Evolutionary conservation across 164 flowering plant species (phyloP).

Genomic region (Magnolia officinalis): DNA sequence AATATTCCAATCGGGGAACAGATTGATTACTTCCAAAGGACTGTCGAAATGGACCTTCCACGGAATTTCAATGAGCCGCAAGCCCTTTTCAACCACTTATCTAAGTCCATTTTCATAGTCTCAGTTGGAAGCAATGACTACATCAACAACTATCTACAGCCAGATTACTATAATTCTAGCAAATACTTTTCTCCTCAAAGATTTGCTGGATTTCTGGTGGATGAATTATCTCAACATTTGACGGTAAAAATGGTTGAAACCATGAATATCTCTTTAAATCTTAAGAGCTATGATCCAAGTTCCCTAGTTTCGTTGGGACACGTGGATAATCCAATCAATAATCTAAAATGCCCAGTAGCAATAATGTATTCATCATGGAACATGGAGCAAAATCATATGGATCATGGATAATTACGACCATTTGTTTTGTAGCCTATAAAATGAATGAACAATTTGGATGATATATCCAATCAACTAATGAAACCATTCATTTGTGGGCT

Average conservation of each 20-base stretch:
- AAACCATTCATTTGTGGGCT: no score
- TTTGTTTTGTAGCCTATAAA: no score
- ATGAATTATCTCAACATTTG: neutral
- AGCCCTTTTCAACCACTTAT: neutral
- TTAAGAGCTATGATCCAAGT: no score
- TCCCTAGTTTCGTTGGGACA: no score
- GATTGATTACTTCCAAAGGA: neutral
- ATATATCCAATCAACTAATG: no score
- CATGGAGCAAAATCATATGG: no score
- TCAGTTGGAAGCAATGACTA: conserved; percentile 3
- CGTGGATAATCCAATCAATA: no score
- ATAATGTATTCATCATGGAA: no score
- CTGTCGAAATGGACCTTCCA: neutral
- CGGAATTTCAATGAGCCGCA: neutral
- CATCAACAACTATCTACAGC: conserved; percentile 6
- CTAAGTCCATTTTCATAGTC: conserved; percentile 3
- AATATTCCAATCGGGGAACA: neutral
- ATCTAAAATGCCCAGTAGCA: no score
- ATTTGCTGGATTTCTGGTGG: neutral
- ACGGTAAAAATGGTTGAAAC: neutral
- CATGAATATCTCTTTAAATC: neutral
- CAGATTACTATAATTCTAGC: neutral
- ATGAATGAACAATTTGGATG: no score
- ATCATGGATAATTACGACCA: no score
- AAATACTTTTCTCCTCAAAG: neutral